Base-by-base conservation (phyloP, 2,329 filamentous ascomycete genomes). In the Fusarium sp. region DNA sequence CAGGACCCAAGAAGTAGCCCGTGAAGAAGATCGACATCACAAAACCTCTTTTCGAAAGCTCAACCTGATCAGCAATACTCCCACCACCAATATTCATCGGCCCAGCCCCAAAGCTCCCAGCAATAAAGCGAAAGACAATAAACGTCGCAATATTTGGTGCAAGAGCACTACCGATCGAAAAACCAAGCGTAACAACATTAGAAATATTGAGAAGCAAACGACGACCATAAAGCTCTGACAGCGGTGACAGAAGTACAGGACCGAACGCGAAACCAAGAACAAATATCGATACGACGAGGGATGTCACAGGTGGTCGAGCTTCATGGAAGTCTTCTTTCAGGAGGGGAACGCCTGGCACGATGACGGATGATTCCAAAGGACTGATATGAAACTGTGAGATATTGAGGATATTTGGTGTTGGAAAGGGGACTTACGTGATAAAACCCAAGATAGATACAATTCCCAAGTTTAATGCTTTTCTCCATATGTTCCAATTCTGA, bases 1-100 rank as follows among this genome's bases (percentile, higher is more conserved):
- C 52, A 7, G 63, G 63, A 7, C 64, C 45, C 13, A 66, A 38
- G 29, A 66, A 66, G 0, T 65, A 38, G 7, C 52, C 64, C 38
- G 61, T 65, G 33, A 66, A 66, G 35, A 65, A 66, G 13, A 66
- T 65, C 4, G 64, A 66, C 64, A 66, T 66, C 17, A 65, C 64
- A 38, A 66, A 59, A 0, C 64, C 61, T 41, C 61, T 41, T 29
- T n/a, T 66, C 2, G n/a, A 7, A 2, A 59, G 8, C 3, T 47
- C 52, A 3, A 53, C 52, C 4, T 66, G 61, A 6, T 66, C 61
- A 3, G 35, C 64, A 31, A 66, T 66, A 35, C 64, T 66, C 0
- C 35, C 64, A 8, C 64, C 64, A 7, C 61, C 61, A 20, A 66
- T 66, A 6, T 66, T 66, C 61, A 66, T 65, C 1, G 61, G 64